Evolutionary conservation across 2,329 filamentous ascomycete species (phyloP), one percentile per base, ranked within the genome.

Genomic region (Hypoxylon sp.): DNA sequence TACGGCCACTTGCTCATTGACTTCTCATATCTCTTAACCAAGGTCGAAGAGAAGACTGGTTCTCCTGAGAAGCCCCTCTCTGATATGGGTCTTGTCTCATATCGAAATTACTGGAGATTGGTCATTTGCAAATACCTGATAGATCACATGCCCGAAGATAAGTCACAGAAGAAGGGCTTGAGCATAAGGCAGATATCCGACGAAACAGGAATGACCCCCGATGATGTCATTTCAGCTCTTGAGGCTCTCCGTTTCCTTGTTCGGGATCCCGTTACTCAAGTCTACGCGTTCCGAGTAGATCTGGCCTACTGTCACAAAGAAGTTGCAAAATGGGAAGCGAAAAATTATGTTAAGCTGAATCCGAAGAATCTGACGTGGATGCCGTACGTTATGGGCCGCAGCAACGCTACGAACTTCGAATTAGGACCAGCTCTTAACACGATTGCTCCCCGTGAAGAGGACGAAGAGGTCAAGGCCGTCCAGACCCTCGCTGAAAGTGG

Each of bases 1-100:
- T 99, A 98, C 74, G 96, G 97, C 5, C 95, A 98, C 76, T 90
- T 98, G 22, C 87, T 99, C 51, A 99, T 99, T 74, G 96, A 99
- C 78, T 99, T 99, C 79, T 99, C 96, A 1, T 99, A 99, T 78
- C 90, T 99, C 5, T 88, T 99, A 51, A 98, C 97, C 0, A 90
- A 94, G 56, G 93, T 97, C 0, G 96, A 99, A 81, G 88, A 91
- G 74, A 97, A 98, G 80, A 97, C 94, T 0, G 96, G 96, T 9
- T 98, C 95, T 1, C 96, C 96, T 0, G 96, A 99, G 79, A 99
- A 99, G 80, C 96, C 96, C 0, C 86, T 99, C 3, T 98, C 96
- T 0, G 96, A 99, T 77, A 98, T 99, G 94, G 96, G 96, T 2
- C 82, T 99, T 42, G 95, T 98, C 3, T 98, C 95, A 1, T 99